Evolutionary conservation across 495 filamentous ascomycete species (phyloP), one percentile per base, ranked within the genome.

Genomic region (Viridothelium virens): DNA sequence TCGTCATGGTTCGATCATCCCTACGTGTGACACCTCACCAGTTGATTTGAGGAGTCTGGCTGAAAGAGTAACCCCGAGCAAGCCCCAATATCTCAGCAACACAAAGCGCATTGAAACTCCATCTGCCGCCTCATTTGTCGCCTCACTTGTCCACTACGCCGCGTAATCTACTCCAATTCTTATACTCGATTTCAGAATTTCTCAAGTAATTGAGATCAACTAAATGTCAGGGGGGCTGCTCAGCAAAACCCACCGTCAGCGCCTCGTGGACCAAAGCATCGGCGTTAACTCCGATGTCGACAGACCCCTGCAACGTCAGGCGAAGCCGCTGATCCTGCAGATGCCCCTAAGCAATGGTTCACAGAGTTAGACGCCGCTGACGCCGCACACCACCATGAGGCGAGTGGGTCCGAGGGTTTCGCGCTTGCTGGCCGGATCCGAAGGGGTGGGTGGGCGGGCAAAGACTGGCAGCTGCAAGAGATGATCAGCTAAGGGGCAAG

Each of bases 281-380:
- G 47, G 31, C 14, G 4, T 5, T 31, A 4, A 36, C 53, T 59
- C 31, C 53, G 53, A 36, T 5, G 6, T 5, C 25, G 5, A 6
- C 18, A 2, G 31, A 59, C 33, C 53, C 53, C 25, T 59, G 53
- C 14, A 59, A 59, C 18, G 18, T 36, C 36, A 31, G 31, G 18
- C 53, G 53, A n/a, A n/a, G n/a, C n/a, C n/a, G n/a, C n/a, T n/a
- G n/a, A n/a, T 31, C 18, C 7, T 6, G 12, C 6, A 36, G 36
- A 36, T 59, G 53, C 53, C 18, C 53, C 18, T 53, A 59, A 59
- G 14, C 53, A 33, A 36, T 36, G 31, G 53, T 14, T 9, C 53
- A 31, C 31, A n/a, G 36, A 59, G 18, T 59, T 9, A 59, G 18
- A 36, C 53, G 53, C 53, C 53, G 36, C 53, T 59, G 53, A 59